Percentiles rank a stretch among this genome's conserved stretches.
phyloP scores from a whole-genome alignment of 2,329 filamentous ascomycete genomes.

The Colletotrichum orbiculare region DNA sequence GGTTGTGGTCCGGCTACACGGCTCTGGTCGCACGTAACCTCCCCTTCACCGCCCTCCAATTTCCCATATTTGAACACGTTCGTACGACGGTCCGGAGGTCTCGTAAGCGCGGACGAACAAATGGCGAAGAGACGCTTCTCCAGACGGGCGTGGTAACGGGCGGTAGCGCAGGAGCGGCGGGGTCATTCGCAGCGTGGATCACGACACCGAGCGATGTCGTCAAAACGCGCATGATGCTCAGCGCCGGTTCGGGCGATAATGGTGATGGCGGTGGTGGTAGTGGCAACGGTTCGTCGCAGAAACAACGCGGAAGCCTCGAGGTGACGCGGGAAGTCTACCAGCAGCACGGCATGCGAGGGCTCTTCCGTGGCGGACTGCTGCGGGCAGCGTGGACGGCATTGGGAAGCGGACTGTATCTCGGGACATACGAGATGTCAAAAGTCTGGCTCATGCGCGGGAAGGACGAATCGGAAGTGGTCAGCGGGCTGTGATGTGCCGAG shows the following conservation, averaged over 20 bases:
- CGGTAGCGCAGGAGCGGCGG: conserved; percentile 77
- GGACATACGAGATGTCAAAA: conserved; percentile 85
- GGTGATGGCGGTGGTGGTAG: not conserved
- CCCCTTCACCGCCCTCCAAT: conserved; percentile 89
- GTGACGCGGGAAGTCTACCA: conserved; percentile 74
- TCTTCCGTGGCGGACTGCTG: conserved; percentile 82
- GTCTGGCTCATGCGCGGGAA: conserved; percentile 65
- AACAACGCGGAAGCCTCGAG: conserved; percentile 59
- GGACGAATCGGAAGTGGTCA: conserved; percentile 52
- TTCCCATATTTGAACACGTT: conserved; percentile 84
- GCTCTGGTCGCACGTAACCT: conserved; percentile 85
- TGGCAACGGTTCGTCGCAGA: conserved; percentile 33
- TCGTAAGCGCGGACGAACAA: conserved; percentile 42
- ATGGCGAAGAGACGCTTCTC: conserved; percentile 52
- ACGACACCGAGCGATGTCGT: conserved; percentile 92
- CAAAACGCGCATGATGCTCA: conserved; percentile 90
- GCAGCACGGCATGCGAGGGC: conserved; percentile 75
- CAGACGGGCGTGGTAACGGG: conserved; percentile 80
- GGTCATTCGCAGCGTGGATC: conserved; percentile 79
- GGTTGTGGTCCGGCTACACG: conserved; percentile 78
- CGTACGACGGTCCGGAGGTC: conserved; percentile 63
- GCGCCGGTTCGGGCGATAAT: conserved; percentile 55
- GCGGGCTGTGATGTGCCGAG: conserved; percentile 38
- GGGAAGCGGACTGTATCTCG: conserved; percentile 85
- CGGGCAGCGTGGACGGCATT: conserved; percentile 84